Base-by-base conservation (phyloP, 192 early-diverging fungal species). In the Umbelopsis sp. region DNA sequence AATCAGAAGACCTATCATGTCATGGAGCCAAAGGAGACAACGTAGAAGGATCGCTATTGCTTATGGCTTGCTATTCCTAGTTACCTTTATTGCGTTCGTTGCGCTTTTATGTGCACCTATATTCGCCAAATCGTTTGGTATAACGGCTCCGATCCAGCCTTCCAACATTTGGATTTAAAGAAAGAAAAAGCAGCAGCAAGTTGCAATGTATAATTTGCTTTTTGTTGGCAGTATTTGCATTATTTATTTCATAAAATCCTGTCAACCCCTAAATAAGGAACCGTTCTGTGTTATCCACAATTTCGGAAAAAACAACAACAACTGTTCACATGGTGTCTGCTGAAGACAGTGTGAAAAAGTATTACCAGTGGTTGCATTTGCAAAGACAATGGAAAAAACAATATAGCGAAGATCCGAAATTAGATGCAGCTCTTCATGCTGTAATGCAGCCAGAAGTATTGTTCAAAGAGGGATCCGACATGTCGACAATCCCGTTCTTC, bases 1-100 rank as follows among this genome's bases (percentile, higher is more conserved):
- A 73, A 87, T 86, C 71, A 77, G 86, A 64, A 81, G 85, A n/a
- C 86, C 88, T 11, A 86, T 90, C 70, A 81, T 87, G 69, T 83
- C 88, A 72, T 82, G 85, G 71, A 90, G 87, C 75, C 85, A 88
- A 72, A 82, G 84, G 74, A 81, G 80, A 68, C 80, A 85, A 74
- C 86, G 88, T 23, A 77, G 81, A 25, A 81, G 80, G 27, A 80
- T 85, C 35, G 84, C 81, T 8, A 79, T 87, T 47, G 11, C 70
- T 22, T 90, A 84, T 52, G 85, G 85, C 13, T 74, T 85, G 20
- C 70, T 90, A 52, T 90, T 90, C 77, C 46, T 85, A 23, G 18
- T 86, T 21, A 49, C 84, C 49, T 79, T 85, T 49, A 71, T 83
- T 37, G 70, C 82, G 5, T 90, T 90, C 74, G 70, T 82, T 45